Conservation (phyloP, 2,329 filamentous ascomycete genomes). For the Fusarium oligoseptatum region DNA sequence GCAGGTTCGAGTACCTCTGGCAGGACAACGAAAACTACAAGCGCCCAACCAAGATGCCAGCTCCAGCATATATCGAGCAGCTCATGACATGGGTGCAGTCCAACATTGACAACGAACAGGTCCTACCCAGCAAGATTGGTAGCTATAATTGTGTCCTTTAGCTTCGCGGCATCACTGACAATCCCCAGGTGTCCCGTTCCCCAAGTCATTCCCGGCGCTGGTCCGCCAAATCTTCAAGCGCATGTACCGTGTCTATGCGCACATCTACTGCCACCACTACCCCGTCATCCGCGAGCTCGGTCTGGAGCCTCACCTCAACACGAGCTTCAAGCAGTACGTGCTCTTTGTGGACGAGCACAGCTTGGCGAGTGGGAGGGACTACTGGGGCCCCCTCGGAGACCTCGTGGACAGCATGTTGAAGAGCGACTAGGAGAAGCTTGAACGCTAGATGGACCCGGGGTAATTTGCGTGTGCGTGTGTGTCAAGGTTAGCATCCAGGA, state of each 20-base stretch:
- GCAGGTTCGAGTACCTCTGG: slow-evolving; percentile 97
- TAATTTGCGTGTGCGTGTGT: neutral
- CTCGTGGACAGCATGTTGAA: slow-evolving; percentile 97
- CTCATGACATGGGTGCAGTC: slow-evolving; percentile 97
- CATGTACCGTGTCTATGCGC: slow-evolving; percentile 97
- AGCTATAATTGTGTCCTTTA: slow-evolving; percentile 40
- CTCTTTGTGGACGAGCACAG: slow-evolving; percentile 98
- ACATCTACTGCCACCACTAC: slow-evolving; percentile 99
- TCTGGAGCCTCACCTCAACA: slow-evolving; percentile 96
- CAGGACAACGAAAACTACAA: slow-evolving; percentile 96
- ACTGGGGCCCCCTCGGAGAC: slow-evolving; percentile 95
- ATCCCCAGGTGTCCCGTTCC: slow-evolving; percentile 84
- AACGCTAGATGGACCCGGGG: slow-evolving; percentile 15
- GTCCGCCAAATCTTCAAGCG: slow-evolving; percentile 98
- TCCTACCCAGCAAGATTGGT: slow-evolving; percentile 96
- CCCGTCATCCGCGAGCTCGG: slow-evolving; percentile 95
- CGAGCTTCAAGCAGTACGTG: slow-evolving; percentile 99
- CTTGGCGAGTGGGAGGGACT: slow-evolving; percentile 93
- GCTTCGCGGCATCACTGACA: slow-evolving; percentile 15
- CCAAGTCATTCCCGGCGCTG: slow-evolving; percentile 88
- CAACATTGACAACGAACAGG: slow-evolving; percentile 93
- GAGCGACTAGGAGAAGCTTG: slow-evolving; percentile 75
- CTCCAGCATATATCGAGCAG: slow-evolving; percentile 97
- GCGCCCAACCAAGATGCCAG: slow-evolving; percentile 96
- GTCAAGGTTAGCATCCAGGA: slow-evolving; percentile 27